Conservation (phyloP, 2,329 filamentous ascomycete species). For the Colletotrichum abscissum region DNA sequence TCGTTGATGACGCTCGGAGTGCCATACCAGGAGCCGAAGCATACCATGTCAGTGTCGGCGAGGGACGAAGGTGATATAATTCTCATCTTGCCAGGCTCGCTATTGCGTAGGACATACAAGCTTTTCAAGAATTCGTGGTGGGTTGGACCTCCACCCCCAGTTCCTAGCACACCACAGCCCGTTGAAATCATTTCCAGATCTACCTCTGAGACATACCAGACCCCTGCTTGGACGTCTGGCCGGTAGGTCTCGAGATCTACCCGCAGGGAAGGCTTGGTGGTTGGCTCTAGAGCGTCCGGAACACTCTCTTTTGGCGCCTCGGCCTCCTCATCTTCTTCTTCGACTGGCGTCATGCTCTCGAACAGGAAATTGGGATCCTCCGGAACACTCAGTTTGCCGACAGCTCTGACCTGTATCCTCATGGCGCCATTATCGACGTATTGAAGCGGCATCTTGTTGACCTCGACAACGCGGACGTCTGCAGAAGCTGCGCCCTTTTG, state of each 20-base stretch:
- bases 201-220: conserved; percentile 37
- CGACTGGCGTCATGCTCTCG: conserved; percentile 10
- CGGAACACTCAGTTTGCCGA: conserved; percentile 46
- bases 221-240: conserved; percentile 17
- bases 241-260: conserved; percentile 43
- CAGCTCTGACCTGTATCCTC: conserved; percentile 47
- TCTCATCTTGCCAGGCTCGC: conserved; percentile 37
- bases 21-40: conserved; percentile 58
- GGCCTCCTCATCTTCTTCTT: conserved; percentile 36
- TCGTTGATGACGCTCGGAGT: conserved; percentile 49
- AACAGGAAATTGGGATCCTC: conserved; percentile 35
- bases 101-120: conserved; percentile 34
- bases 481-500: conserved; percentile 12
- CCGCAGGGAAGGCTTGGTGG: conserved; percentile 44
- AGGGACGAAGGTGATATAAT: conserved; percentile 52
- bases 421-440: conserved; percentile 49
- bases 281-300: conserved; percentile 42
- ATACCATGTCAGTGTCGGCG: conserved; percentile 50
- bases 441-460: conserved; percentile 55
- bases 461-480: conserved; percentile 56
- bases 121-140: conserved; percentile 38
- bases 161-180: conserved; percentile 40
- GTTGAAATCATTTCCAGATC: conserved; percentile 40
- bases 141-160: conserved; percentile 38
- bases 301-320: conserved; percentile 42